Percentiles rank a stretch among this genome's conserved stretches.
Conservation (phyloP, 179 eudicot genomes). For the Beta corolliflora region DNA sequence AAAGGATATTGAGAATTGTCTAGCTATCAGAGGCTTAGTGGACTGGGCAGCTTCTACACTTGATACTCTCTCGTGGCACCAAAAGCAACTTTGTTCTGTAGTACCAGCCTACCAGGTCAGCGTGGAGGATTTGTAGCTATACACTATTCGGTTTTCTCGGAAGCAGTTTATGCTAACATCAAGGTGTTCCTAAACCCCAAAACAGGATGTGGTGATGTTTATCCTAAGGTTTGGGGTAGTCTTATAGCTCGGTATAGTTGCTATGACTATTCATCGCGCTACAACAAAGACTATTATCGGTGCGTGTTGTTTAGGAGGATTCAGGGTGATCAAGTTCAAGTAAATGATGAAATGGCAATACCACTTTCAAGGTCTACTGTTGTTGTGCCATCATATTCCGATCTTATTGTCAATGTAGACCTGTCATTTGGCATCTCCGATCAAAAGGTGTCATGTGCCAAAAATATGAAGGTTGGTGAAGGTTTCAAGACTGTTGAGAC, state of each 20-base stretch:
- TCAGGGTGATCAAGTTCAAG: not conserved
- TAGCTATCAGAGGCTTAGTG: conserved; percentile 9
- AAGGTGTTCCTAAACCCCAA: not conserved
- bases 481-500: not conserved
- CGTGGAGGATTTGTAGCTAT: conserved; percentile 12
- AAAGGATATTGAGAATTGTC: not conserved
- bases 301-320: not conserved
- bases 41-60: conserved; percentile 1
- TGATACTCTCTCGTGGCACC: not conserved
- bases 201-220: not conserved
- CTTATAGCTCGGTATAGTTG: conserved; percentile 12
- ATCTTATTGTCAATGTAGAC: conserved; percentile 2
- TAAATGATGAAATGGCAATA: not conserved
- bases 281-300: conserved; percentile 5
- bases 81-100: conserved; percentile 2
- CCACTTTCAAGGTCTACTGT: conserved; percentile 18
- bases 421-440: not conserved
- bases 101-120: conserved; percentile 5
- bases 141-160: conserved; percentile 10
- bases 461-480: conserved; percentile 10
- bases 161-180: not conserved
- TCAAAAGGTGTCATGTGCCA: not conserved
- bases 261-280: conserved; percentile 11
- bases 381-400: conserved; percentile 13
- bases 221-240: not conserved